Conservation (phyloP, 192 early-diverging fungal species). For the Backusella parvicylindrica region DNA sequence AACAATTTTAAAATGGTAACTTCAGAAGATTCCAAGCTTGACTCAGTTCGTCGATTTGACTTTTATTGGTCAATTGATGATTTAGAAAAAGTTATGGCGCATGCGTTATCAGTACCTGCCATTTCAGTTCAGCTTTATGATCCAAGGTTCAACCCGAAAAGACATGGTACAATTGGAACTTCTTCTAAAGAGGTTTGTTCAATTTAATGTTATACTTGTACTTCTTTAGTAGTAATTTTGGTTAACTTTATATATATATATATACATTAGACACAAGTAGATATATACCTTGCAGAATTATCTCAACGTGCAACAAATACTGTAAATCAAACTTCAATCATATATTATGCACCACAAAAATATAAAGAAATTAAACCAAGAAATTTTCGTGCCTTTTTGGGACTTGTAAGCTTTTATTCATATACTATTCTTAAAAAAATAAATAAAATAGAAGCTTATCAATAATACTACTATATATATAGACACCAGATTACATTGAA, state of each 20-base stretch:
- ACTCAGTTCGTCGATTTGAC: neutral
- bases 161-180: neutral
- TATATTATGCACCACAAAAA: neutral
- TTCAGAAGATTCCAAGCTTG: neutral
- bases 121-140: slow-evolving; percentile 11
- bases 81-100: neutral
- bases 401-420: neutral
- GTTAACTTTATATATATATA: too few species aligned
- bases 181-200: neutral
- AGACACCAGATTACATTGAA: neutral
- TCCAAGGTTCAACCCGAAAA: slow-evolving; percentile 9
- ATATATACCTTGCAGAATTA: too few species aligned
- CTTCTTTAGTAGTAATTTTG: too few species aligned
- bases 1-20: neutral
- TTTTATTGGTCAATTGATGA: slow-evolving; percentile 18
- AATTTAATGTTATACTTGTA: too few species aligned
- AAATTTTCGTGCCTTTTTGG: neutral
- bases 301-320: too few species aligned
- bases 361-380: neutral
- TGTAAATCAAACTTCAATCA: neutral
- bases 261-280: too few species aligned
- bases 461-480: neutral
- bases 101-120: neutral
- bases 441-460: neutral
- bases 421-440: neutral